Base-by-base conservation (phyloP, 805 yeast species). In the Zygosaccharomyces rouxii region DNA sequence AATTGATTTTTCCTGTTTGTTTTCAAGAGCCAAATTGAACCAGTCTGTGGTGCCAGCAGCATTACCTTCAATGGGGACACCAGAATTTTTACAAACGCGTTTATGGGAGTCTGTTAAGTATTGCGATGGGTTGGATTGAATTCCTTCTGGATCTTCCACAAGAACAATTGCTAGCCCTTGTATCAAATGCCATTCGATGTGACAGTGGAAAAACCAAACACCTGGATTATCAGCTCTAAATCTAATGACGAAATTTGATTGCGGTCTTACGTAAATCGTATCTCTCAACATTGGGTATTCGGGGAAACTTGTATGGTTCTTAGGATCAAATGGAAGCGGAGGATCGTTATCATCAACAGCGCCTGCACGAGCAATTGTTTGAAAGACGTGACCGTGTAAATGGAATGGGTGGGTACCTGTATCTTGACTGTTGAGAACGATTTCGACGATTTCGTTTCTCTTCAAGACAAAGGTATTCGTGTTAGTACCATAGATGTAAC, bases 141-240 rank as follows among this genome's bases (percentile, higher is more conserved):
- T 74, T 48, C 76, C 75, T 9, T 67, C 57, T 25, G 99, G 99
- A 48, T 89, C 96, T 72, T 92, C 99, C 47, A 92, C 71, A 38
- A 94, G 72, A 9, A 76, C 74, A 48, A 89, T 59, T 10, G 95
- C 95, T 60, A 92, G 78, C 63, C 99, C 99, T 74, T 94, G 98
- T 62, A 83, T 78, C 75, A 92, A 78, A 73, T 94, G 99, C 99
- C 99, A 92, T 68, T 94, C 98, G 62, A 94, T 86, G 68, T 92
- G 99, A 71, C 99, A 92, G 73, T 92, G 99, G 95, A 94, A 94
- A 69, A 83, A 80, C 99, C 98, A 92, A 38, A 90, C 90, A 74
- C 99, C 99, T 28, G 98, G 99, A 69, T 94, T 94, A 66, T 86
- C 83, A 46, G 98, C 95, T 63, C 78, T 80, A 76, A 89, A 92